These are phyloP conservation scores for Meredithiella fracta DNA, from an alignment of 2,329 filamentous ascomycete genomes.

Conservation along the genomic window DNA sequence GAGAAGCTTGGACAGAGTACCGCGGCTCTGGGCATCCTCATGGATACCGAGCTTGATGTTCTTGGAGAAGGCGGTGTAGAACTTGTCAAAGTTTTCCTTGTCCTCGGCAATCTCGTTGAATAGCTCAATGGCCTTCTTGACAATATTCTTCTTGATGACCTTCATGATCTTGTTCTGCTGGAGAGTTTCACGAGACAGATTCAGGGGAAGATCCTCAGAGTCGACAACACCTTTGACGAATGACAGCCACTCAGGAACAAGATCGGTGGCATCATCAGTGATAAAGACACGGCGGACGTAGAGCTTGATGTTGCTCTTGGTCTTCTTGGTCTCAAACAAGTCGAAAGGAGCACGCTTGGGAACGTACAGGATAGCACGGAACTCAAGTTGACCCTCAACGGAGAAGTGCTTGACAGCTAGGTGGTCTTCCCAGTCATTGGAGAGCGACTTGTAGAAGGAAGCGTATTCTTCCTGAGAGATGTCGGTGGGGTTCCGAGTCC, in stretches of 20 bases:
- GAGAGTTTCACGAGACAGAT: slow-evolving; percentile 98
- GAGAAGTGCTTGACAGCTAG: slow-evolving; percentile 99
- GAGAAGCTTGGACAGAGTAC: slow-evolving; percentile 85
- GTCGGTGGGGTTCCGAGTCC: slow-evolving; percentile 93
- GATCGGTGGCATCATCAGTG: slow-evolving; percentile 96
- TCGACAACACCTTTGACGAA: slow-evolving; percentile 99
- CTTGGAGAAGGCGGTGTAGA: slow-evolving; percentile 99
- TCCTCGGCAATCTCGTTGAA: slow-evolving; percentile 99
- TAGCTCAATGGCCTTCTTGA: slow-evolving; percentile 99
- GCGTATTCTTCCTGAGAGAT: slow-evolving; percentile 95
- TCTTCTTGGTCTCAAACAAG: slow-evolving; percentile 99
- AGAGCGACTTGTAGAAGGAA: slow-evolving; percentile 99
- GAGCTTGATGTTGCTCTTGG: slow-evolving; percentile 99
- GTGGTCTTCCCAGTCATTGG: slow-evolving; percentile 99
- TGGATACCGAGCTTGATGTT: slow-evolving; percentile 99
- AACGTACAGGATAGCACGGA: slow-evolving; percentile 98
- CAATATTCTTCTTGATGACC: slow-evolving; percentile 99
- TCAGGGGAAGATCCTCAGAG: slow-evolving; percentile 97
- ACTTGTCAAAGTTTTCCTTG: slow-evolving; percentile 99
- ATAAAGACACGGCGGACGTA: slow-evolving; percentile 99
- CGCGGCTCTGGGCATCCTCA: slow-evolving; percentile 97
- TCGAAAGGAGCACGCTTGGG: slow-evolving; percentile 99
- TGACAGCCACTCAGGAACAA: slow-evolving; percentile 97
- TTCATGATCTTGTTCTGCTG: slow-evolving; percentile 99
- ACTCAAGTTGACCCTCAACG: slow-evolving; percentile 99